Conservation (phyloP, 257 asterid species). For the Solanum chmielewskii region DNA sequence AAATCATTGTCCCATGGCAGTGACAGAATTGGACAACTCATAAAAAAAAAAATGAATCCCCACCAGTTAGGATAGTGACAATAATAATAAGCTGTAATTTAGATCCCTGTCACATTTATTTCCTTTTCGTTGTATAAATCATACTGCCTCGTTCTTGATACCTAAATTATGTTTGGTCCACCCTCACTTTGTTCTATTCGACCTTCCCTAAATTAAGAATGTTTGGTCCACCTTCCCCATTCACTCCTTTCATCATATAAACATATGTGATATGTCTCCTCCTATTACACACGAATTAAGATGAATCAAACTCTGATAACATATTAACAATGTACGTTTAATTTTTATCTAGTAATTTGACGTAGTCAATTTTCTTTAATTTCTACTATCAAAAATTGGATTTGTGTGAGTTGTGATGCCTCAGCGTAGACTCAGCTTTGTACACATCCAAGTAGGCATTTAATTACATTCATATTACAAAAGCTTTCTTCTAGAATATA, state of each 20-base stretch:
- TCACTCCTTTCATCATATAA: background rate
- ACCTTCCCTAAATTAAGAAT: background rate
- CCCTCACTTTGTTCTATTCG: background rate
- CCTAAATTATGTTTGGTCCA: background rate
- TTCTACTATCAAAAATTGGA: background rate
- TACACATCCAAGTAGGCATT: background rate
- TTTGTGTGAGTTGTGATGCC: background rate
- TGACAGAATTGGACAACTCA: conserved; percentile 1
- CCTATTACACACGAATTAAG: background rate
- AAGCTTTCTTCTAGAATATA: background rate
- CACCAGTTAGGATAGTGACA: background rate
- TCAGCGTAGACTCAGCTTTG: background rate
- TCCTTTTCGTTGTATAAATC: background rate
- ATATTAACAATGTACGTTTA: rapidly evolving
- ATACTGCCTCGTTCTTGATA: background rate
- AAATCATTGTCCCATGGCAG: background rate
- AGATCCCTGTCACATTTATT: background rate
- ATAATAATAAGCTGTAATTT: background rate
- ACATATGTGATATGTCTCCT: background rate
- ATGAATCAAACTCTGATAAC: background rate
- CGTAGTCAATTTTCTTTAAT: background rate
- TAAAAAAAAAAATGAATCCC: background rate
- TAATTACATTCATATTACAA: background rate
- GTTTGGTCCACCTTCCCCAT: background rate
- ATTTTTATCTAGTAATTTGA: background rate